Evolutionary conservation across 2,329 filamentous ascomycete species (phyloP).

Genomic region (Talaromyces sp.): DNA sequence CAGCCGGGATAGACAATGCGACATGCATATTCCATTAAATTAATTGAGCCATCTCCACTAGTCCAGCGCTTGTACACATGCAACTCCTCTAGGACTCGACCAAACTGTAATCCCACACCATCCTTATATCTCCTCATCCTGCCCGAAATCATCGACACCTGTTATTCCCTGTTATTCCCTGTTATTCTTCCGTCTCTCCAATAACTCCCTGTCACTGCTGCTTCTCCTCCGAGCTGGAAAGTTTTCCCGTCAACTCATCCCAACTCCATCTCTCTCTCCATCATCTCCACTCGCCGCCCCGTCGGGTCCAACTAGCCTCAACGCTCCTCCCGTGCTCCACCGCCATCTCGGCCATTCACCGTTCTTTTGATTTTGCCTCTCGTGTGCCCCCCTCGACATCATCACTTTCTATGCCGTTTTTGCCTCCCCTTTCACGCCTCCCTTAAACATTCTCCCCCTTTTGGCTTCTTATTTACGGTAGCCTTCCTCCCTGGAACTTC

Average conservation of each 20-base stretch:
- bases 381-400: conserved; percentile 22
- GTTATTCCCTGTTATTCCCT: too few relatives aligned
- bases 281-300: neutral
- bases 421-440: neutral
- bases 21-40: too few relatives aligned
- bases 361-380: conserved; percentile 12
- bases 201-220: too few relatives aligned
- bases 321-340: conserved; percentile 20
- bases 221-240: too few relatives aligned
- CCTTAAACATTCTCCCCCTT: conserved; percentile 1
- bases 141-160: too few relatives aligned
- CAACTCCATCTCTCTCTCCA: neutral
- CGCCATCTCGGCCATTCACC: conserved; percentile 23
- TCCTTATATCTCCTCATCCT: too few relatives aligned
- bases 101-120: too few relatives aligned
- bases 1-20: too few relatives aligned
- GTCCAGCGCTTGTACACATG: too few relatives aligned
- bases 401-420: conserved; percentile 8
- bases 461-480: neutral
- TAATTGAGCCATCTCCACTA: too few relatives aligned
- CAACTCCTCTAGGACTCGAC: neutral
- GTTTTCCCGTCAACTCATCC: neutral
- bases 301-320: conserved; percentile 7
- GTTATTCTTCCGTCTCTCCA: too few relatives aligned
- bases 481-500: neutral